These are phyloP conservation scores for Claviceps sp. DNA, from an alignment of 2,329 filamentous ascomycete species.

Conservation along the genomic window DNA sequence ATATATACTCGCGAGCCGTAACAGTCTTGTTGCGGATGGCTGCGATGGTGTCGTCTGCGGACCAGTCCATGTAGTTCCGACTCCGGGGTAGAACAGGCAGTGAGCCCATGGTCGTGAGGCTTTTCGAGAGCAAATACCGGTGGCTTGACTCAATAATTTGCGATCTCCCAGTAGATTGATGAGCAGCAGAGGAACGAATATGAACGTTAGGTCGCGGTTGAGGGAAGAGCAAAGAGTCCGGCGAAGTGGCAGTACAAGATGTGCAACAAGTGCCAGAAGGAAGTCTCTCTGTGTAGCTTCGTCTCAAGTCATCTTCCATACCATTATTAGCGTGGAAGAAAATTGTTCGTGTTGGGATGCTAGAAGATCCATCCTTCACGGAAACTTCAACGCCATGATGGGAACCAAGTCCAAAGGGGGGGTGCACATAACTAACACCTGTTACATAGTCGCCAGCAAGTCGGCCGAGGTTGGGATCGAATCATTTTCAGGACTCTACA, in stretches of 20 bases:
- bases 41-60: constrained; percentile 2
- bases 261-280: no score
- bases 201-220: no score
- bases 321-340: background rate
- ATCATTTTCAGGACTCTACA: no score
- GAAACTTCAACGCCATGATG: background rate
- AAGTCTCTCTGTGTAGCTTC: no score
- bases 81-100: background rate
- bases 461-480: background rate
- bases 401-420: background rate
- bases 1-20: constrained; percentile 3
- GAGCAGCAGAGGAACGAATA: no score
- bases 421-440: background rate
- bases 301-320: background rate
- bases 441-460: background rate
- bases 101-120: background rate
- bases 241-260: no score
- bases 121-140: background rate
- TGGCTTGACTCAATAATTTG: background rate
- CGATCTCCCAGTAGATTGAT: no score
- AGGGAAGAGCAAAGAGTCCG: no score
- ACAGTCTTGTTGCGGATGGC: constrained; percentile 1
- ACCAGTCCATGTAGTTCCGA: background rate
- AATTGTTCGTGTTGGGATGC: background rate
- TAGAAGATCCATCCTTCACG: background rate